Evolutionary conservation across 495 filamentous ascomycete species (phyloP).

Genomic region (Aspergillus steynii): DNA sequence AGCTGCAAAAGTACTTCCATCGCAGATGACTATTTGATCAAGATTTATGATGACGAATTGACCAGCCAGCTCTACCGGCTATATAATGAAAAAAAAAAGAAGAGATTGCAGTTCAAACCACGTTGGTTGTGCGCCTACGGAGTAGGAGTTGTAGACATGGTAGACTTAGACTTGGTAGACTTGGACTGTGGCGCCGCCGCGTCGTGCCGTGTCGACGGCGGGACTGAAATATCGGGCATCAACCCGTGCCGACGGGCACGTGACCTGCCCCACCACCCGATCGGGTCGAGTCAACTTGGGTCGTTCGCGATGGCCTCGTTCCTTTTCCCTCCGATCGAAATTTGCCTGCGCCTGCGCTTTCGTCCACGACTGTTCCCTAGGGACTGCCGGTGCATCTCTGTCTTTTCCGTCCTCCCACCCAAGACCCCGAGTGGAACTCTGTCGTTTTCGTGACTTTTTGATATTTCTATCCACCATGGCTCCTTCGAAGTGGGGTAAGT

Average conservation of each 20-base stretch:
- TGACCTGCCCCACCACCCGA: conserved; percentile 23
- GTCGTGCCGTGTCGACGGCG: no score
- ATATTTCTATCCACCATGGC: conserved; percentile 37
- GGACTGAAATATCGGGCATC: conserved; percentile 17
- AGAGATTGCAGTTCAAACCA: conserved; percentile 4
- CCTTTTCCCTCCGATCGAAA: conserved; percentile 9
- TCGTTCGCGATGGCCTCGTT: conserved; percentile 12
- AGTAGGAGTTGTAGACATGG: not conserved
- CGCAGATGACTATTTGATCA: conserved; percentile 6
- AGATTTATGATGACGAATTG: conserved; percentile 31
- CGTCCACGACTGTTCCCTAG: conserved; percentile 7
- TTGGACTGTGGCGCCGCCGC: no score
- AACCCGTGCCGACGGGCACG: conserved; percentile 11
- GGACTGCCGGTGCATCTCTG: not conserved
- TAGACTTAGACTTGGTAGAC: no score
- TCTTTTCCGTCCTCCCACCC: not conserved
- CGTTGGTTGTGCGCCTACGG: not conserved
- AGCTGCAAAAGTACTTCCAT: conserved; percentile 2
- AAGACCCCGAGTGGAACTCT: not conserved
- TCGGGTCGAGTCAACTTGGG: conserved; percentile 14
- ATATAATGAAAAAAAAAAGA: conserved; percentile 23
- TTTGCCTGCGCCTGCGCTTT: conserved; percentile 4
- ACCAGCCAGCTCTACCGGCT: conserved; percentile 22
- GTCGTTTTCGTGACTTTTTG: conserved; percentile 15
- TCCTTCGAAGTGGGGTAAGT: conserved; percentile 55